Evolutionary conservation across 1,284 basidiomycete species (phyloP).

Genomic region (Austropuccinia psidii): DNA sequence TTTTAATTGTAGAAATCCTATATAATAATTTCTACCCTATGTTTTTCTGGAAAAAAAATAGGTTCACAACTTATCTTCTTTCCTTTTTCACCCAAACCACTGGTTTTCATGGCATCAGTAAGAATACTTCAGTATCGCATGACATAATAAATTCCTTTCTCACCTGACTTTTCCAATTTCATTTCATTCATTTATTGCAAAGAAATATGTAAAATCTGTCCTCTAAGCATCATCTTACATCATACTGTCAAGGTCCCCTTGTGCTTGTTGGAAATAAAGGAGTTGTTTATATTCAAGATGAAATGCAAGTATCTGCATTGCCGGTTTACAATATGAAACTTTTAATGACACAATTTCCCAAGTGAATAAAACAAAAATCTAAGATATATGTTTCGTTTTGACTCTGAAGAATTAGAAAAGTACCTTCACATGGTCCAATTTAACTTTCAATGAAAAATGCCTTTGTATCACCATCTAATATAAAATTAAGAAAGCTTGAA

Average conservation of each 20-base stretch:
- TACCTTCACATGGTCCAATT: slow-evolving; percentile 6
- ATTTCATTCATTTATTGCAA: background rate
- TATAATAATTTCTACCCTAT: too few relatives aligned
- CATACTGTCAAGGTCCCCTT: background rate
- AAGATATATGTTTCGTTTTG: background rate
- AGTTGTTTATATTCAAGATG: background rate
- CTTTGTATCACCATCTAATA: background rate
- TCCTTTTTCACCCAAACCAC: too few relatives aligned
- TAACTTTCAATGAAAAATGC: background rate
- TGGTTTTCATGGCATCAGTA: background rate
- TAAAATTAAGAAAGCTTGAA: slow-evolving; percentile 43
- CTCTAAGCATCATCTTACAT: background rate
- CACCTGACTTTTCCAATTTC: background rate
- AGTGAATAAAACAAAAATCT: slow-evolving; percentile 40
- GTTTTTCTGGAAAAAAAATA: too few relatives aligned
- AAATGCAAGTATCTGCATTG: background rate
- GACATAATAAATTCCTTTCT: background rate
- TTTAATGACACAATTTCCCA: background rate
- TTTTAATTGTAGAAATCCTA: background rate
- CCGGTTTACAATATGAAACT: background rate
- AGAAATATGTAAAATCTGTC: slow-evolving; percentile 1
- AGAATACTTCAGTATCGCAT: background rate
- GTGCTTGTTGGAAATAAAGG: background rate
- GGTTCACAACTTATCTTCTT: too few relatives aligned
- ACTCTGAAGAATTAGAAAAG: background rate